Base-by-base conservation (phyloP, 768 basidiomycete species). In the Boletus fagicola region DNA sequence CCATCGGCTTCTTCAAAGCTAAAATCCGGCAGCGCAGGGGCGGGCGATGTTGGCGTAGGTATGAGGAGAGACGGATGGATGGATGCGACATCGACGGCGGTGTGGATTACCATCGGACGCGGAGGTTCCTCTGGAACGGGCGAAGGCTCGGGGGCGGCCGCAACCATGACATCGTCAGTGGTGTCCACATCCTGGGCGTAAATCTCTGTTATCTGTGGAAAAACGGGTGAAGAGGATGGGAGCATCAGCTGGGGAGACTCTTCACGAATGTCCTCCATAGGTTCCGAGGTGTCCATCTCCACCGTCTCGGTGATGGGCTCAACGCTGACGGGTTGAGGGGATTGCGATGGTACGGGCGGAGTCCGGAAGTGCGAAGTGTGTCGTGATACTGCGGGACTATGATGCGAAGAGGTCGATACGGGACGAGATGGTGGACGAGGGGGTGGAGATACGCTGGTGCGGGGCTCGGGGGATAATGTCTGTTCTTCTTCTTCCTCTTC, bases 41-140 rank as follows among this genome's bases (percentile, higher is more conserved):
- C 65, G n/a, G 75, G 74, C 30, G 74, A 69, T 13, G 76, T 67
- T 15, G 74, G 74, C 4, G 72, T 73, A 15, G 74, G 74, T 49
- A 77, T 75, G 50, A 72, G 67, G 16, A 74, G 63, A 22, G 70
- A 64, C 12, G 67, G 61, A 40, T 67, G 68, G 13, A 63, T 54
- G 38, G 66, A 61, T n/a, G 51, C 35, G 33, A 71, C 64, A 45
- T 75, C 73, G 13, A 70, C 62, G 18, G 69, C 64, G 6, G 67
- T 66, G 49, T 64, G 65, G 22, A 65, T 65, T 35, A 64, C 62
- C 58, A 69, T 67, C 18, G 50, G 60, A 30, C 51, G 55, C 43
- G 54, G 63, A 9, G 42, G 28, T 12, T 22, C 56, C 39, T 53
- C 54, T 3, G 15, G 54, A 49, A 52, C 18, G 20, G 39, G 52